Base-by-base conservation (phyloP, 306 rosid species). In the Bauhinia variegata region DNA sequence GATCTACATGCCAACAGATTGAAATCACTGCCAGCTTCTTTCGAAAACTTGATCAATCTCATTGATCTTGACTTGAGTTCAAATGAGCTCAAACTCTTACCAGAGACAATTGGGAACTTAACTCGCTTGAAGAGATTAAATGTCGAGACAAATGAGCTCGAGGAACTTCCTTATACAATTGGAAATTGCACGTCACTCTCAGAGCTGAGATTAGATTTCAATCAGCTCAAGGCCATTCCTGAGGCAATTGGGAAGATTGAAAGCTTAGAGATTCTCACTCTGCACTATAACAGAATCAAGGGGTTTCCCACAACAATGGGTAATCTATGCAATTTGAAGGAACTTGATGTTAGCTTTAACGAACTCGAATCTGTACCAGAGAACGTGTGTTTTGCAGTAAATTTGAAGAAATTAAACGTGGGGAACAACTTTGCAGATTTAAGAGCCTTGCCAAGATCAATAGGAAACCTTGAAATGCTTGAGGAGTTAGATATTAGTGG, bases 401-500 rank as follows among this genome's bases (percentile, higher is more conserved):
- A 58, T 65, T 80, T 90, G 62, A 80, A 63, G 72, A 93, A 88
- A 56, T 48, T 93, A 65, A 93, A 84, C 18, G 76, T 80, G 52
- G 91, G 90, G 15, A 89, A 93, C 61, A 93, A 93, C 83, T 93
- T 93, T 14, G 89, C 96, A 0, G 97, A 93, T 67, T 68, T 93
- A 51, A 85, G 85, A 80, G 80, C 87, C 66, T 85, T 93, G 84
- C 97, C 99, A 11, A 75, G 70, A 48, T 81, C 97, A 16, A 82
- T 93, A 6, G 99, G 99, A 43, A 85, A 90, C 38, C 96, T 93
- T 56, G 92, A 88, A 75, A 76, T 75, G 85, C 97, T 93, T 36
- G 97, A 93, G 86, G 99, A 93, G 79, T 80, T 93, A 79, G 95
- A 93, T 66, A 93, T 93, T 61, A 89, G 99, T 75, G 88, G 82